Base-by-base conservation (phyloP, 441 rosid genomes). In the Erysimum cheiri region DNA sequence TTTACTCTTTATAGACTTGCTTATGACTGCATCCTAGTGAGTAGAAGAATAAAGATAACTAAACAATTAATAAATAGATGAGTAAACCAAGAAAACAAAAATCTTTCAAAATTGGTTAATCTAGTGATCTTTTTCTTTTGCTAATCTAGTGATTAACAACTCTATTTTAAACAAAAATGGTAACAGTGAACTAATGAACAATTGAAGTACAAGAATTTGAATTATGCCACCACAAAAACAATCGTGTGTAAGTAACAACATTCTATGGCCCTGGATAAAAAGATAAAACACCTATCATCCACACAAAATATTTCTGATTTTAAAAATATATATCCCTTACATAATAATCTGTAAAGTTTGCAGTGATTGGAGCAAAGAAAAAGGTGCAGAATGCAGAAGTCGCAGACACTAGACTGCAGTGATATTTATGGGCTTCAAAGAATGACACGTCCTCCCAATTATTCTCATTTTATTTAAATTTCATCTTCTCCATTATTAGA, bases 381-480 rank as follows among this genome's bases (percentile, higher is more conserved):
- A 73, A 73, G 49, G 68, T 35, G 72, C 47, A 59, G 1, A 44
- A 17, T 58, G 47, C 49, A 69, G 35, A 70, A 70, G 43, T 37
- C 9, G 32, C 53, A 49, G 60, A 60, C 32, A 60, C 28, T 61
- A 60, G 60, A 54, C 39, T 60, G n/a, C 74, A 74, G 70, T 74
- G 35, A 19, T 55, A 43, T 36, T 47, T 61, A 61, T 57, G 64
- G 69, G 58, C 49, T 46, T 31, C 57, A 31, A 37, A 56, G 70
- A 75, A 69, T 69, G 78, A 74, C 78, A 74, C 70, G 73, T 74
- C 60, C 17, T 54, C 78, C 69, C 54, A 69, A 61, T 61, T 28
- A 74, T 60, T 67, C 29, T 53, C 13, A 24, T 8, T 17, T 6
- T 26, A 0, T 1, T 15, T 56, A 14, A 8, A 24, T 53, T 35